Percentiles rank a stretch among this genome's conserved stretches.
These are phyloP conservation scores for Cardamine occulta DNA, from an alignment of 345 rosid species.

Conservation along the genomic window DNA sequence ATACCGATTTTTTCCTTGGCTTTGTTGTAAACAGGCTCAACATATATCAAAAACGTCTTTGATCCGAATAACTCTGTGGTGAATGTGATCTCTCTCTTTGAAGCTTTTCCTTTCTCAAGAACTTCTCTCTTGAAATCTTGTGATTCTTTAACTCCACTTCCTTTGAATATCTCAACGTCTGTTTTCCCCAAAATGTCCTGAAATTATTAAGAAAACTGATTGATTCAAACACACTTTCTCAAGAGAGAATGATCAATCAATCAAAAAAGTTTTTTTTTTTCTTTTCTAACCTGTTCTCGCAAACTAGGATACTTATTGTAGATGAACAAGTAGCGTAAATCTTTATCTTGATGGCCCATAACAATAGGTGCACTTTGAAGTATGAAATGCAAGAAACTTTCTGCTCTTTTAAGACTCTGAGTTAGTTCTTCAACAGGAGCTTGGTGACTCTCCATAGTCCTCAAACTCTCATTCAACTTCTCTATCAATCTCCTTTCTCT, in stretches of 20 bases:
- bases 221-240: not conserved
- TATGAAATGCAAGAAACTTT: conserved; percentile 88
- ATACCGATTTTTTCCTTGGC: conserved; percentile 85
- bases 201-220: conserved; percentile 12
- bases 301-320: conserved; percentile 88
- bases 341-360: conserved; percentile 96
- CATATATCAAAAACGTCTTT: conserved; percentile 86
- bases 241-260: not conserved
- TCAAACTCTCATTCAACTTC: conserved; percentile 72
- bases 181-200: conserved; percentile 94
- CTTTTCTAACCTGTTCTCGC: conserved; percentile 66
- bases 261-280: too few species aligned
- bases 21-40: conserved; percentile 91
- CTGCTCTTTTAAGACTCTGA: conserved; percentile 85
- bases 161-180: conserved; percentile 84
- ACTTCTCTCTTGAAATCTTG: conserved; percentile 95
- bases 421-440: conserved; percentile 88
- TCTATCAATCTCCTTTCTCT: conserved; percentile 71
- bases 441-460: conserved; percentile 65
- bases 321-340: conserved; percentile 84
- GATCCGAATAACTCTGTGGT: conserved; percentile 84
- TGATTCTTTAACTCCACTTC: conserved; percentile 91
- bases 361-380: conserved; percentile 95
- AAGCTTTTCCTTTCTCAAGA: conserved; percentile 81
- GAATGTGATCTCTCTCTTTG: conserved; percentile 91